These are phyloP conservation scores for Keithomyces neogunnii DNA, from an alignment of 2,329 filamentous ascomycete genomes.

Conservation along the genomic window DNA sequence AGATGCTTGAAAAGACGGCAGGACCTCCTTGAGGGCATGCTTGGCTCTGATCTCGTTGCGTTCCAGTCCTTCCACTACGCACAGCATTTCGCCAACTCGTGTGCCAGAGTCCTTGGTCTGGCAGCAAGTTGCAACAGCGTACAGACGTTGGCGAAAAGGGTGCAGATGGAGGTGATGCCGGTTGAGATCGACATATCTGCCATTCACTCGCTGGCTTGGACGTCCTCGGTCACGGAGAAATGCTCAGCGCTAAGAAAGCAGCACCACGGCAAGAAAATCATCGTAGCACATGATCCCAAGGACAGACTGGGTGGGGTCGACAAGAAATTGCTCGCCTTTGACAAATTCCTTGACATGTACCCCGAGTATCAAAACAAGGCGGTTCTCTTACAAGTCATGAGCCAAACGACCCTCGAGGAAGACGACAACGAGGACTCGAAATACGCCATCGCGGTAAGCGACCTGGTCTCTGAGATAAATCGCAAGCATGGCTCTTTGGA, in stretches of 20 bases:
- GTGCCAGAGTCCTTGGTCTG: slow-evolving; percentile 78
- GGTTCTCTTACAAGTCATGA: slow-evolving; percentile 88
- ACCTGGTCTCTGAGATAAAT: slow-evolving; percentile 83
- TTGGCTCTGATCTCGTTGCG: slow-evolving; percentile 84
- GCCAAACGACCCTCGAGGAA: slow-evolving; percentile 66
- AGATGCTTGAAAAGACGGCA: slow-evolving; percentile 80
- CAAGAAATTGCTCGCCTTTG: slow-evolving; percentile 89
- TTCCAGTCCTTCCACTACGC: slow-evolving; percentile 95
- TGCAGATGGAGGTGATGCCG: slow-evolving; percentile 3
- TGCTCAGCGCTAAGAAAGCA: slow-evolving; percentile 64
- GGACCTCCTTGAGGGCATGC: slow-evolving; percentile 76
- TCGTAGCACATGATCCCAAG: slow-evolving; percentile 85
- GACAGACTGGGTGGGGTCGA: slow-evolving; percentile 86
- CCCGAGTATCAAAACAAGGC: slow-evolving; percentile 87
- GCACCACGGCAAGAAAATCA: slow-evolving; percentile 81
- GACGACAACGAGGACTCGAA: slow-evolving; percentile 70
- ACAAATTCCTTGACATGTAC: slow-evolving; percentile 79
- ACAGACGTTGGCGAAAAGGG: slow-evolving; percentile 57
- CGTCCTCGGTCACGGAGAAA: slow-evolving; percentile 58
- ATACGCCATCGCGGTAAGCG: slow-evolving; percentile 77
- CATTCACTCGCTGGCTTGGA: slow-evolving; percentile 67
- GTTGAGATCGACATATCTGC: slow-evolving; percentile 71
- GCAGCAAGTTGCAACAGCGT: slow-evolving; percentile 75
- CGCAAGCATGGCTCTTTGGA: slow-evolving; percentile 79
- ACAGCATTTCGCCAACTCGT: slow-evolving; percentile 87